These are phyloP conservation scores for Beauveria medogensis DNA, from an alignment of 2,329 filamentous ascomycete species.

Conservation along the genomic window DNA sequence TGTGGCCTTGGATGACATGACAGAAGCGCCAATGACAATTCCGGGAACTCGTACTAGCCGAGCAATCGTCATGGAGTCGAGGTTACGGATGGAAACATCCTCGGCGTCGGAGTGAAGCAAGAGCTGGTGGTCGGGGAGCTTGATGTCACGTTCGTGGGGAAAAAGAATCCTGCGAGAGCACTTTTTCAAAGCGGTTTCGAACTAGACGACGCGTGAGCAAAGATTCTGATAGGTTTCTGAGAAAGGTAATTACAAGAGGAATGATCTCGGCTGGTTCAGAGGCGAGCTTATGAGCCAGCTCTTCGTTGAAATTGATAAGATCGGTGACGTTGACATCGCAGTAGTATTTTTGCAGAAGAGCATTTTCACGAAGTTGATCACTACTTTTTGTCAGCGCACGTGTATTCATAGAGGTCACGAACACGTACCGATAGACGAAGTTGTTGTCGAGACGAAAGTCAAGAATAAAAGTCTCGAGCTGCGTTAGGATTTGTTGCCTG, in stretches of 20 bases:
- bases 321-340: constrained; percentile 96
- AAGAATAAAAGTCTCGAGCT: constrained; percentile 84
- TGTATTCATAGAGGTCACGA: background rate
- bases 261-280: constrained; percentile 90
- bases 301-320: constrained; percentile 91
- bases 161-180: constrained; percentile 93
- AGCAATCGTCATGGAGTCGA: constrained; percentile 87
- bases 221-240: background rate
- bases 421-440: constrained; percentile 78
- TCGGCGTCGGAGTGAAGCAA: constrained; percentile 88
- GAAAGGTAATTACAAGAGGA: constrained; percentile 57
- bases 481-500: constrained; percentile 63
- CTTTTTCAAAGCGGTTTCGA: constrained; percentile 80
- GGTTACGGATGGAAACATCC: constrained; percentile 84
- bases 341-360: constrained; percentile 86
- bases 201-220: constrained; percentile 43
- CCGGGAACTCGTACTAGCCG: constrained; percentile 94
- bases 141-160: constrained; percentile 57
- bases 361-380: constrained; percentile 93
- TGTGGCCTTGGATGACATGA: constrained; percentile 92
- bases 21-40: constrained; percentile 95
- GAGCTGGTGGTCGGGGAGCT: constrained; percentile 84
- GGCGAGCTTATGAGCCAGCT: constrained; percentile 80
- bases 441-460: constrained; percentile 90
- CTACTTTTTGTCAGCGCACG: constrained; percentile 49